Conservation (phyloP, 148 eudicot genomes). For the Salicornia ramosissima region DNA sequence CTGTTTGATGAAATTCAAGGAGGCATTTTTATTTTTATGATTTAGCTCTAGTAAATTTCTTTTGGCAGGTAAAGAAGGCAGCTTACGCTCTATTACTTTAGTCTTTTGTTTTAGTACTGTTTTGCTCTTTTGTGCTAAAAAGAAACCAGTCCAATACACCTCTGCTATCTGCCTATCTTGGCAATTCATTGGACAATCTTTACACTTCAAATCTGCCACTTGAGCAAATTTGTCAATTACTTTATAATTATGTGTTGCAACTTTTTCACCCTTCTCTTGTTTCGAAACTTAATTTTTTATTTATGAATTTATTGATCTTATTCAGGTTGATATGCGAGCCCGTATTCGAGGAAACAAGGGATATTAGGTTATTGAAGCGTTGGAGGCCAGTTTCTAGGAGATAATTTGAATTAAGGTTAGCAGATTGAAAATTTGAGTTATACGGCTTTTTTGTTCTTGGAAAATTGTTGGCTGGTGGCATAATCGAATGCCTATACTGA, state of each 20-base stretch:
- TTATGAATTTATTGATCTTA: neutral
- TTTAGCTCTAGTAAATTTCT: neutral
- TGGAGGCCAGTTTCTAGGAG: neutral
- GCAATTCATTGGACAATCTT: neutral
- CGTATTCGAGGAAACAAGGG: conserved; percentile 90
- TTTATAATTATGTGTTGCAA: neutral
- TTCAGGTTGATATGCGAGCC: conserved; percentile 92
- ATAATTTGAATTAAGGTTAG: neutral
- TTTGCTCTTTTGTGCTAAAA: neutral
- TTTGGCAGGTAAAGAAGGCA: neutral
- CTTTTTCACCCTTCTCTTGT: no score
- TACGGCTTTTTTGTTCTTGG: neutral
- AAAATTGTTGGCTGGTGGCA: neutral
- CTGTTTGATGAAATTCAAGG: neutral
- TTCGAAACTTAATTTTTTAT: no score
- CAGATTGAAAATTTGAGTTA: neutral
- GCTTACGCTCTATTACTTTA: neutral
- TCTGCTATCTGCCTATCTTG: neutral
- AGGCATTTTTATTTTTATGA: neutral
- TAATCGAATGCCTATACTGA: neutral
- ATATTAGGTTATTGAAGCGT: conserved; percentile 33
- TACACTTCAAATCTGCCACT: neutral
- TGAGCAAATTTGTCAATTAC: neutral
- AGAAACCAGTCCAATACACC: neutral
- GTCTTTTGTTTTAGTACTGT: neutral